phyloP scores from a whole-genome alignment of 2,329 filamentous ascomycete species.

The Fusarium graminum region DNA sequence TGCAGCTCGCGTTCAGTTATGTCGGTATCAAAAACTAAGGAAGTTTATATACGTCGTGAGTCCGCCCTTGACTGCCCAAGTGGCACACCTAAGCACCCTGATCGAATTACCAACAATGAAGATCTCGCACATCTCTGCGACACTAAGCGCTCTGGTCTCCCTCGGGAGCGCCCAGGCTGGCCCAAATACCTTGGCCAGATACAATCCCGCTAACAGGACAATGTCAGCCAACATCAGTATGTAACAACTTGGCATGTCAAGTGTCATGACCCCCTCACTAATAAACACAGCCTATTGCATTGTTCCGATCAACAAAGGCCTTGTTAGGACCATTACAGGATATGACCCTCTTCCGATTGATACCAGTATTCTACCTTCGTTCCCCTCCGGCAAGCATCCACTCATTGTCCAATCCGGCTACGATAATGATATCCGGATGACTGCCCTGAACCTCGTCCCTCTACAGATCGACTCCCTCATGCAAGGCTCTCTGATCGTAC shows the following conservation, averaged over 20 bases:
- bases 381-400: slow-evolving; percentile 20
- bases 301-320: slow-evolving; percentile 13
- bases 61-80: not conserved
- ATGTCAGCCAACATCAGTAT: slow-evolving; percentile 27
- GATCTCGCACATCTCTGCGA: not conserved
- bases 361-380: slow-evolving; percentile 8
- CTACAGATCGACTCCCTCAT: slow-evolving; percentile 15
- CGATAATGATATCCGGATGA: slow-evolving; percentile 24
- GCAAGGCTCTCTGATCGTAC: slow-evolving; percentile 17
- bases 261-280: fast-evolving
- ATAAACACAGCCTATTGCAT: slow-evolving; percentile 14
- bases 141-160: not conserved
- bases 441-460: slow-evolving; percentile 14
- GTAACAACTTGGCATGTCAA: not conserved
- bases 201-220: slow-evolving; percentile 28
- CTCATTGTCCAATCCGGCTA: slow-evolving; percentile 20
- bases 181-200: slow-evolving; percentile 20
- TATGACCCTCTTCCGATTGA: slow-evolving; percentile 9
- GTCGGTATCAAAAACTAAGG: not conserved
- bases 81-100: not conserved
- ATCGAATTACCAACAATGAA: not conserved
- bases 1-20: too few species aligned
- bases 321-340: slow-evolving; percentile 18
- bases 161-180: slow-evolving; percentile 11
- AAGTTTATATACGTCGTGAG: not conserved